Conservation (phyloP, 768 basidiomycete species). For the Lactifluus echinatus region DNA sequence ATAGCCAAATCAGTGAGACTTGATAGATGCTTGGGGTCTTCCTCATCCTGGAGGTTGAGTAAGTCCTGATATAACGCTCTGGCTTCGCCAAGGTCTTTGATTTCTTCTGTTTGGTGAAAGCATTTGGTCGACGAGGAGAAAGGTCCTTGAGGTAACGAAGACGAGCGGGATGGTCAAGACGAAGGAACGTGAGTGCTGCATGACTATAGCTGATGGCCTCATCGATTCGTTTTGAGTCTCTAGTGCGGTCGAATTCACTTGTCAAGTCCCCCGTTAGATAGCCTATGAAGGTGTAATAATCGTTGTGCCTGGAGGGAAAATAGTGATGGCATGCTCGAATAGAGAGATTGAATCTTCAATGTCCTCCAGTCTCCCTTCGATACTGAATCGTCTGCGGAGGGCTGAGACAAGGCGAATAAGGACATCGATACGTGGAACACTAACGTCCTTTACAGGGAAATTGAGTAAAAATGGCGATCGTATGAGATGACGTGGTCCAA, state of each 20-base stretch:
- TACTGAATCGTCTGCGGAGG: not conserved
- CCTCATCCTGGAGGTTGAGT: no score
- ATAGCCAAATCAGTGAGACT: no score
- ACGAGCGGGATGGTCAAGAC: no score
- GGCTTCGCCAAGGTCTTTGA: no score
- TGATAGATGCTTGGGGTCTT: no score
- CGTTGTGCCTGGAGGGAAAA: not conserved
- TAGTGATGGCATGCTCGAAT: not conserved
- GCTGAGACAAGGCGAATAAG: not conserved
- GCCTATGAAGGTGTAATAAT: not conserved
- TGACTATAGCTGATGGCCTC: no score
- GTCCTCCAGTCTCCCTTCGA: not conserved
- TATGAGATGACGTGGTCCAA: not conserved
- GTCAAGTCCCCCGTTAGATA: not conserved
- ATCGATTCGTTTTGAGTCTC: not conserved
- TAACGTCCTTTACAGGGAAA: not conserved
- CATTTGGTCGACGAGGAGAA: no score
- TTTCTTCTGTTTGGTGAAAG: no score
- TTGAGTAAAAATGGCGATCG: not conserved
- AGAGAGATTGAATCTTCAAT: not conserved
- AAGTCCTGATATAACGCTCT: no score
- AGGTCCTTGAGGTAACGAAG: no score
- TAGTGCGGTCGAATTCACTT: not conserved
- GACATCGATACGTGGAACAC: not conserved
- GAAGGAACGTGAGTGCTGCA: no score